Conservation (phyloP, 2,329 filamentous ascomycete species). For the Epichloe aotearoae region DNA sequence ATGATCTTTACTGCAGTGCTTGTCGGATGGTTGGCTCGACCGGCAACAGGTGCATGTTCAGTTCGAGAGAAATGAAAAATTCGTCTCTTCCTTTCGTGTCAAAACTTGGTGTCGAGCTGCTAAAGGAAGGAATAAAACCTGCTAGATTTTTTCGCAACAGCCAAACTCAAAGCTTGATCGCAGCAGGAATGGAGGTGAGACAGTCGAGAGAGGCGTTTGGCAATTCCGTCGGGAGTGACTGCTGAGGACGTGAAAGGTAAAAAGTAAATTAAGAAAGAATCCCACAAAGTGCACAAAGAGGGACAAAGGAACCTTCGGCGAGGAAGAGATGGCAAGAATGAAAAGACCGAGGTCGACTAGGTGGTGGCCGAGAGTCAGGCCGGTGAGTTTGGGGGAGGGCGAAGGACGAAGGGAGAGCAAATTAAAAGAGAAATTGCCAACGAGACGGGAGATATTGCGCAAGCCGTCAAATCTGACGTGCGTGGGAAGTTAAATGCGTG, state of each 20-base stretch:
- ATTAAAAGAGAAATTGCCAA: neutral
- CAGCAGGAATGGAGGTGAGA: neutral
- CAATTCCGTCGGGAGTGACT: no score
- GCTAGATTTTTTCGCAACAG: neutral
- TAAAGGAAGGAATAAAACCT: neutral
- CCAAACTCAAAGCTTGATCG: neutral
- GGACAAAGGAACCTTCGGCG: neutral
- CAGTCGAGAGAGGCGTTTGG: neutral
- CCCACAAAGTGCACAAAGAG: neutral
- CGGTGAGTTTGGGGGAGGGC: neutral
- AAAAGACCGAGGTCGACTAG: neutral
- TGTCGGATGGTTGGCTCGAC: neutral
- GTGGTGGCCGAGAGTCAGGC: neutral
- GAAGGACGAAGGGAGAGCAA: neutral
- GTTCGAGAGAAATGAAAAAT: neutral
- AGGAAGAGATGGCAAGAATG: neutral
- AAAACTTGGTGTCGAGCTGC: neutral
- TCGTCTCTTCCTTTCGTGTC: neutral
- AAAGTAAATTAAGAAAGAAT: neutral
- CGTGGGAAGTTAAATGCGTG: neutral
- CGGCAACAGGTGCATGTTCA: slow-evolving; percentile 6
- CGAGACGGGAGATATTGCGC: neutral
- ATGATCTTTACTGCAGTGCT: neutral
- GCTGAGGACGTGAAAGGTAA: neutral
- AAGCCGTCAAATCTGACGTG: neutral